Evolutionary conservation across 177 flowering plant genomes (phyloP).

Genomic region (Vitis hybrid): DNA sequence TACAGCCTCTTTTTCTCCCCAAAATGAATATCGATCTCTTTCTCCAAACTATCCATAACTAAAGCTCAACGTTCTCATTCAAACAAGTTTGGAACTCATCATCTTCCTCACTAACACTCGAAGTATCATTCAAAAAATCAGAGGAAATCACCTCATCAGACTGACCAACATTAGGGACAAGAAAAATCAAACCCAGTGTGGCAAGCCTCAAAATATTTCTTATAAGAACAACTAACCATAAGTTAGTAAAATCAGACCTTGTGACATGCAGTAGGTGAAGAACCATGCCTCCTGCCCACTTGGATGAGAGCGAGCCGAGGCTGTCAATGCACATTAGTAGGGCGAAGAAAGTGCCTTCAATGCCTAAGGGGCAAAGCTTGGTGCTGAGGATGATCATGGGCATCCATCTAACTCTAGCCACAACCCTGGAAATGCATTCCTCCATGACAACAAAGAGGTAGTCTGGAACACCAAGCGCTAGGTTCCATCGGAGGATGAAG

Average conservation of each 20-base stretch:
- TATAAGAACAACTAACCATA: conserved; percentile 58
- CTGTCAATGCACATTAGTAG: conserved; percentile 74
- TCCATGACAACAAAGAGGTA: conserved; percentile 55
- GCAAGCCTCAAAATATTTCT: conserved; percentile 43
- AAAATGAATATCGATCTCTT: too few species aligned
- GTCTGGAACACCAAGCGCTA: conserved; percentile 59
- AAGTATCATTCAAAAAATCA: conserved; percentile 6
- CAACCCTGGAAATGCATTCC: conserved; percentile 40
- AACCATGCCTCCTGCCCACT: conserved; percentile 60
- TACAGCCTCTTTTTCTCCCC: too few species aligned
- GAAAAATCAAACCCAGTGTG: conserved; percentile 32
- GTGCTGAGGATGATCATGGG: conserved; percentile 72
- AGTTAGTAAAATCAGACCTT: conserved; percentile 50
- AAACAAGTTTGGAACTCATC: conserved; percentile 12
- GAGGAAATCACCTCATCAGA: conserved; percentile 12
- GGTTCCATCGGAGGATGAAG: conserved; percentile 64
- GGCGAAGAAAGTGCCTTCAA: conserved; percentile 82
- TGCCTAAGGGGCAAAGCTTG: conserved; percentile 66
- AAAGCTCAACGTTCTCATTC: conserved; percentile 4
- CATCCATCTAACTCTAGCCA: conserved; percentile 64
- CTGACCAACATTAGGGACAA: conserved; percentile 52
- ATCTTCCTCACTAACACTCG: neutral
- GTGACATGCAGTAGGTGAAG: conserved; percentile 63
- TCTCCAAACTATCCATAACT: neutral
- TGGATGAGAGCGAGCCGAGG: conserved; percentile 50